Conservation (phyloP, 495 filamentous ascomycete species). For the Hypoxylon subgilvum region DNA sequence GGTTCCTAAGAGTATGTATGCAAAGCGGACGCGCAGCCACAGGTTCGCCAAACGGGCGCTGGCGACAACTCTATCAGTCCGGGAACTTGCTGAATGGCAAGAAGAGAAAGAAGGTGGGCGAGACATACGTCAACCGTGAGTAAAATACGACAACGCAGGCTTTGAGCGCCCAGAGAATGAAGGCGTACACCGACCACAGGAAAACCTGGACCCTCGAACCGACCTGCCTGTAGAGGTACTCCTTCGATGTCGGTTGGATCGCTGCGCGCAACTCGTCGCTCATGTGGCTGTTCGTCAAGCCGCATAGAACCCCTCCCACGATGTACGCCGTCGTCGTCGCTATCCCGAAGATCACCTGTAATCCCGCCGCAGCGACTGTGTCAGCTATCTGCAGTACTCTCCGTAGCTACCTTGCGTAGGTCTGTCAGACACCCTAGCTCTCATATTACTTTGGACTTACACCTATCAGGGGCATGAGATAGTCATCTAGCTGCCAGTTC, state of each 20-base stretch:
- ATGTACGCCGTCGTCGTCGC: conserved; percentile 44
- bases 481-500: conserved; percentile 63
- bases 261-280: conserved; percentile 55
- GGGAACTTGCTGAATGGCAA: conserved; percentile 39
- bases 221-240: conserved; percentile 47
- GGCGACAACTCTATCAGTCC: neutral
- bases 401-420: neutral
- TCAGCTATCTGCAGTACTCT: neutral
- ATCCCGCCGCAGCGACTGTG: neutral
- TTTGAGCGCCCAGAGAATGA: conserved; percentile 65
- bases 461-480: conserved; percentile 63
- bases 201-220: conserved; percentile 49
- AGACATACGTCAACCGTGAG: conserved; percentile 58
- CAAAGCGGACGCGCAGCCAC: conserved; percentile 56
- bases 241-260: conserved; percentile 52
- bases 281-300: conserved; percentile 67
- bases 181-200: conserved; percentile 64
- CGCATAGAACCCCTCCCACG: conserved; percentile 50
- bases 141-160: conserved; percentile 66
- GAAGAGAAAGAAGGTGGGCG: neutral
- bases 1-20: conserved; percentile 55
- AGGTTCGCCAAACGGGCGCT: conserved; percentile 52
- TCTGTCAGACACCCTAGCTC: neutral
- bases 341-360: conserved; percentile 43
- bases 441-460: conserved; percentile 43